Percentiles rank a stretch among this genome's conserved stretches.
Conservation (phyloP, 1,284 basidiomycete genomes). For the Phylloboletellus chloephorus region DNA sequence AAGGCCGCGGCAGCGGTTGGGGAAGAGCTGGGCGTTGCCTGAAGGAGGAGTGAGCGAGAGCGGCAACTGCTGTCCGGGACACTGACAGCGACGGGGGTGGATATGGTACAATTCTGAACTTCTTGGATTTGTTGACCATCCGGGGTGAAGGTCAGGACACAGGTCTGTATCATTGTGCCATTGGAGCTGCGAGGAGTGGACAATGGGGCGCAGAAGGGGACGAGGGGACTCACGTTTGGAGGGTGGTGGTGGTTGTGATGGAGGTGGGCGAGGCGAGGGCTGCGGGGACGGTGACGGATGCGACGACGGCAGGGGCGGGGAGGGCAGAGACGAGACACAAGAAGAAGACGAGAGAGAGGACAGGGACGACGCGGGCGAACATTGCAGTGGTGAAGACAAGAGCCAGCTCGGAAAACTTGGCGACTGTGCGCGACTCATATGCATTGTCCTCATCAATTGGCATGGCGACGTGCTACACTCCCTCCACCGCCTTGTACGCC, state of each 20-base stretch:
- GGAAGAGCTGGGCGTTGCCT: slow-evolving; percentile 34
- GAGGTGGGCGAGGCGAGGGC: slow-evolving; percentile 26
- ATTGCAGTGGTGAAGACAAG: slow-evolving; percentile 19
- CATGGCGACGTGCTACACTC: slow-evolving; percentile 31
- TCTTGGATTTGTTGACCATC: slow-evolving; percentile 54
- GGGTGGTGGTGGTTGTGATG: slow-evolving; percentile 22
- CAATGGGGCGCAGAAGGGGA: not conserved
- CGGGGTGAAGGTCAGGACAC: slow-evolving; percentile 57
- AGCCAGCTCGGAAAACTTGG: no score
- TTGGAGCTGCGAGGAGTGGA: slow-evolving; percentile 26
- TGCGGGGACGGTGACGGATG: slow-evolving; percentile 19
- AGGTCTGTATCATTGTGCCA: slow-evolving; percentile 57
- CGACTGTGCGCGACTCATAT: no score
- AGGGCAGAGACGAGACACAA: slow-evolving; percentile 20
- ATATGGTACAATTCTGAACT: slow-evolving; percentile 51
- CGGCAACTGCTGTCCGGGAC: not conserved
- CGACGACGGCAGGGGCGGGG: slow-evolving; percentile 17
- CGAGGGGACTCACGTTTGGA: slow-evolving; percentile 33
- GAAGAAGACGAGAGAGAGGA: slow-evolving; percentile 20
- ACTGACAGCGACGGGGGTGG: slow-evolving; percentile 14
- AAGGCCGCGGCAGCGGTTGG: slow-evolving; percentile 44
- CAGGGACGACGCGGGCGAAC: slow-evolving; percentile 15
- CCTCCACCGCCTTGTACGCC: slow-evolving; percentile 69
- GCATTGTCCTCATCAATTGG: slow-evolving; percentile 6
- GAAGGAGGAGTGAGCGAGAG: not conserved